Percentiles rank a stretch among this genome's conserved stretches.
Conservation (phyloP, 305 asterid species). For the Ilex paraguariensis region DNA sequence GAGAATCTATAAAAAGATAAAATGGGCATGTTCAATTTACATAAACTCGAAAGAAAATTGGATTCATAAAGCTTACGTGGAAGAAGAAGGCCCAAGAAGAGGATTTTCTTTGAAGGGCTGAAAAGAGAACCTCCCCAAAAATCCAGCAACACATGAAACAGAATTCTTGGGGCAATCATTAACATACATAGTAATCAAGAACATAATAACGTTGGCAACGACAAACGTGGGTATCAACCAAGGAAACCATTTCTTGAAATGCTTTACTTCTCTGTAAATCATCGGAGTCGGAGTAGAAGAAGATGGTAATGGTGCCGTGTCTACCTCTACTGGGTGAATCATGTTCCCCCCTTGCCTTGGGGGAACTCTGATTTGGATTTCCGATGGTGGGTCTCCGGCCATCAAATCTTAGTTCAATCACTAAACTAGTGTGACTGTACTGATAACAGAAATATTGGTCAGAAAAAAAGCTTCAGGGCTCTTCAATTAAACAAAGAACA, state of each 20-base stretch:
- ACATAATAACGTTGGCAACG: conserved; percentile 44
- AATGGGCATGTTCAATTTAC: too few species aligned
- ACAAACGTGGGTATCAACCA: conserved; percentile 72
- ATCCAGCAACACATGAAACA: conserved; percentile 46
- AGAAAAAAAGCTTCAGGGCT: too few species aligned
- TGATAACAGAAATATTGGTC: too few species aligned
- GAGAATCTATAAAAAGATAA: too few species aligned
- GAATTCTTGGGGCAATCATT: conserved; percentile 72
- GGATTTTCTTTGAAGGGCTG: conserved; percentile 87
- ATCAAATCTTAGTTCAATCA: conserved; percentile 6
- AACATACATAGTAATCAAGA: conserved; percentile 57
- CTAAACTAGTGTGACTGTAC: too few species aligned
- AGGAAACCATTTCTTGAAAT: conserved; percentile 61
- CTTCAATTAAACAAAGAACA: too few species aligned
- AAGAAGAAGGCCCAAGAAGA: conserved; percentile 84
- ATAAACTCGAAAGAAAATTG: too few species aligned
- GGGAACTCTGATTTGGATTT: conserved; percentile 33
- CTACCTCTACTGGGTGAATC: conserved; percentile 54
- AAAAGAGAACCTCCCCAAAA: conserved; percentile 71
- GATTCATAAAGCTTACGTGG: conserved; percentile 39
- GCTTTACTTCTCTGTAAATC: conserved; percentile 55
- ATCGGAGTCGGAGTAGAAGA: conserved; percentile 20
- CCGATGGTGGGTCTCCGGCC: conserved; percentile 34
- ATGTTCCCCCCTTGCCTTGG: conserved; percentile 52
- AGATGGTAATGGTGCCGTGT: conserved; percentile 1